Evolutionary conservation across 1,284 basidiomycete species (phyloP).

Genomic region (Cryptococcus amylolentus): DNA sequence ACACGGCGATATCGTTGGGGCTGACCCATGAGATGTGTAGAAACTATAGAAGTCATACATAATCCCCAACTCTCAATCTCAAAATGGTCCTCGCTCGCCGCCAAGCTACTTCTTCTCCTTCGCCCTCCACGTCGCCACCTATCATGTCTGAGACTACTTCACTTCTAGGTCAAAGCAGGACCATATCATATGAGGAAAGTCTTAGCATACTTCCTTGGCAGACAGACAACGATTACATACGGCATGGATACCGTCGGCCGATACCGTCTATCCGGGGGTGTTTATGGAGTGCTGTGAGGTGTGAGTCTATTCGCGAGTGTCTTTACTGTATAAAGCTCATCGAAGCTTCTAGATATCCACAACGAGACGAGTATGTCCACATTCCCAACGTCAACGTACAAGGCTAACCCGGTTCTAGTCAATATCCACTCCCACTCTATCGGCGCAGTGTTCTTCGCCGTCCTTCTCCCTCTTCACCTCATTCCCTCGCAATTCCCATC

Average conservation of each 20-base stretch:
- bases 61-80: too few relatives aligned
- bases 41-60: too few relatives aligned
- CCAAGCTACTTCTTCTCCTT: constrained; percentile 4
- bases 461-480: constrained; percentile 57
- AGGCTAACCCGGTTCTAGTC: constrained; percentile 53
- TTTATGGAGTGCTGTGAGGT: constrained; percentile 64
- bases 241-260: constrained; percentile 69
- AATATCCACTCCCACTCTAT: constrained; percentile 86
- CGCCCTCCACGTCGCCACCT: background rate
- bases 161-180: background rate
- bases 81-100: constrained; percentile 12
- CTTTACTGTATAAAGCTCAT: too few relatives aligned
- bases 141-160: background rate
- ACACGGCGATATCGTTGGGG: too few relatives aligned
- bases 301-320: constrained; percentile 53
- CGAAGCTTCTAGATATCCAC: constrained; percentile 61
- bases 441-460: constrained; percentile 65
- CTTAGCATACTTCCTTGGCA: constrained; percentile 42
- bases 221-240: constrained; percentile 69
- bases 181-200: constrained; percentile 36
- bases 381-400: background rate
- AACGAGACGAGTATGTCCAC: constrained; percentile 68
- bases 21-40: too few relatives aligned
- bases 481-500: constrained; percentile 52
- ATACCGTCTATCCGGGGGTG: constrained; percentile 65